A percentile compares a stretch with the other conserved stretches of the same genome.
Conservation (phyloP, 768 basidiomycete genomes). For the Epithele typhae region DNA sequence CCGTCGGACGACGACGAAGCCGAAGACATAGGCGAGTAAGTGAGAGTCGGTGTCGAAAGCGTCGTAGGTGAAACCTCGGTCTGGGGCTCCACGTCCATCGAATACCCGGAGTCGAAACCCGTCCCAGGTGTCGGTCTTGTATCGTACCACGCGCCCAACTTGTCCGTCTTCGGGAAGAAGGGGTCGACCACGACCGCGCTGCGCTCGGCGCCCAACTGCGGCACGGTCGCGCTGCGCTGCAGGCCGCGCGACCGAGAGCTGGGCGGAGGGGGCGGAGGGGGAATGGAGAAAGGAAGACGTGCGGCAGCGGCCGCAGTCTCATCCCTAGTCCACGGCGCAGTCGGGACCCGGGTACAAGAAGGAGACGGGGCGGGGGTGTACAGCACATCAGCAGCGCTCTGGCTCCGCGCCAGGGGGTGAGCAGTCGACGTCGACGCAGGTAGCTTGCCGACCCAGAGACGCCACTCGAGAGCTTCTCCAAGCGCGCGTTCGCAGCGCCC, state of each 20-base stretch:
- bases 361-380: background rate
- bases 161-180: background rate
- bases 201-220: constrained; percentile 7
- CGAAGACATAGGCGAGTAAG: constrained; percentile 26
- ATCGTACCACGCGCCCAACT: background rate
- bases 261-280: constrained; percentile 8
- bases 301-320: constrained; percentile 10
- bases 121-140: constrained; percentile 6
- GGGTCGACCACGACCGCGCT: constrained; percentile 2
- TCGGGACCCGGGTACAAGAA: constrained; percentile 7
- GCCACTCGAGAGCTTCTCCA: constrained; percentile 82
- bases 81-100: constrained; percentile 7
- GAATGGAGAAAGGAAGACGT: background rate
- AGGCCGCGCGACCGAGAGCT: constrained; percentile 7
- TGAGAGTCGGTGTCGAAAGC: constrained; percentile 21
- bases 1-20: constrained; percentile 25
- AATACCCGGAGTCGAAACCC: constrained; percentile 2
- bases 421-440: constrained; percentile 3
- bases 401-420: constrained; percentile 16
- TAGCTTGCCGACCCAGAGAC: constrained; percentile 87
- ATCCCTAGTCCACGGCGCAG: constrained; percentile 15
- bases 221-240: constrained; percentile 20
- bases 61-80: constrained; percentile 18
- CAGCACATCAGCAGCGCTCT: constrained; percentile 20
- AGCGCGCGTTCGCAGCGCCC: constrained; percentile 86